Conservation (phyloP, 371 early-diverging fungal genomes). For the Lichtheimia corymbifera region DNA sequence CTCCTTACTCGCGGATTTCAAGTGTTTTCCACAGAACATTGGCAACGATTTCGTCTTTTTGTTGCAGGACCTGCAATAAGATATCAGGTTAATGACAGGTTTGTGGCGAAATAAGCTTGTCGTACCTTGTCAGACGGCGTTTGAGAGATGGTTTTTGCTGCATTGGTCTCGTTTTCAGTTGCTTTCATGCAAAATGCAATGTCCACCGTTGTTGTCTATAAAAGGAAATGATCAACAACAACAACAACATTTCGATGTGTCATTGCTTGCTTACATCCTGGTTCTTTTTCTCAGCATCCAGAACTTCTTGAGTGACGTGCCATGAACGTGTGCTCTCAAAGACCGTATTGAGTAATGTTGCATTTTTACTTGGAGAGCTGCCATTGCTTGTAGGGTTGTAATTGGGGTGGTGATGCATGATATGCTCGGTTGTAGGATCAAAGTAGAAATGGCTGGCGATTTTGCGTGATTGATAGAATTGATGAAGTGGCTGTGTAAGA, state of each 20-base stretch:
- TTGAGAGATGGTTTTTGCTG: constrained; percentile 39
- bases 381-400: constrained; percentile 14
- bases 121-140: constrained; percentile 25
- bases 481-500: constrained; percentile 65
- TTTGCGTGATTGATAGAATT: constrained; percentile 67
- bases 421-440: constrained; percentile 57
- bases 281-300: constrained; percentile 32
- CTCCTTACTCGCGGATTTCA: constrained; percentile 53
- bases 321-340: constrained; percentile 49
- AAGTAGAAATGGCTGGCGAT: constrained; percentile 69
- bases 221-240: not conserved
- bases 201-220: constrained; percentile 35
- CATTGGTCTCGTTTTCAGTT: constrained; percentile 34
- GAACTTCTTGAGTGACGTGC: constrained; percentile 35
- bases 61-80: constrained; percentile 25
- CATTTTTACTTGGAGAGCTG: constrained; percentile 28
- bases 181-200: constrained; percentile 47
- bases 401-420: constrained; percentile 43
- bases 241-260: not conserved
- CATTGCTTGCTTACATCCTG: constrained; percentile 30
- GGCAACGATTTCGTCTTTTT: constrained; percentile 55
- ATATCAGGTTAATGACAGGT: not conserved
- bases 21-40: constrained; percentile 54
- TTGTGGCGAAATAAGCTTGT: not conserved
- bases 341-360: constrained; percentile 48